Percentiles rank a stretch among this genome's conserved stretches.
These are phyloP conservation scores for Mycena haematopus DNA, from an alignment of 768 basidiomycete species.

Conservation along the genomic window DNA sequence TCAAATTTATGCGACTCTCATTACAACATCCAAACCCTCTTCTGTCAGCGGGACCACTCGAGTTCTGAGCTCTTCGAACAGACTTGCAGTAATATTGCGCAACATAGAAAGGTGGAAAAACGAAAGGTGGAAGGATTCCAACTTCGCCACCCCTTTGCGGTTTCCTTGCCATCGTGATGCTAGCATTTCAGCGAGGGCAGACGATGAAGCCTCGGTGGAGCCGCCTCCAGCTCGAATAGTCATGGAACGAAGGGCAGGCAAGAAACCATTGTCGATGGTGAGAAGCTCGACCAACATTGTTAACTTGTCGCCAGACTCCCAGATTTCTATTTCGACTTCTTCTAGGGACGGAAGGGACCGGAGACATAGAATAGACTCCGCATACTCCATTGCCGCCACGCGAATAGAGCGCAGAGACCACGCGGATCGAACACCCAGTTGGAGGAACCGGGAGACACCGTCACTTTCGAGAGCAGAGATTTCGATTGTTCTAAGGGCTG, in stretches of 20 bases:
- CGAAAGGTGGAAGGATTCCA: background rate
- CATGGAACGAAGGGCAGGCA: background rate
- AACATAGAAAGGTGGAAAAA: background rate
- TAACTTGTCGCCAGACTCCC: background rate
- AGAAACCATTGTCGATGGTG: background rate
- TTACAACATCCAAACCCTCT: background rate
- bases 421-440: background rate
- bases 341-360: background rate
- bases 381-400: background rate
- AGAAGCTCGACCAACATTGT: background rate
- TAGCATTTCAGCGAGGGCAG: background rate
- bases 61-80: background rate
- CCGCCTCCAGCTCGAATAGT: background rate
- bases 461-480: background rate
- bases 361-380: background rate
- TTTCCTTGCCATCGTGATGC: background rate
- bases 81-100: background rate
- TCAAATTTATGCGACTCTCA: background rate
- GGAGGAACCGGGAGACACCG: background rate
- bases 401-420: background rate
- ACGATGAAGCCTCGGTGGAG: background rate
- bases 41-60: background rate
- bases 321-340: background rate
- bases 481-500: background rate
- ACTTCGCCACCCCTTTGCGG: background rate